Evolutionary conservation across 169 alveolate species (phyloP).

Genomic region (Plasmodium gallinaceum): DNA sequence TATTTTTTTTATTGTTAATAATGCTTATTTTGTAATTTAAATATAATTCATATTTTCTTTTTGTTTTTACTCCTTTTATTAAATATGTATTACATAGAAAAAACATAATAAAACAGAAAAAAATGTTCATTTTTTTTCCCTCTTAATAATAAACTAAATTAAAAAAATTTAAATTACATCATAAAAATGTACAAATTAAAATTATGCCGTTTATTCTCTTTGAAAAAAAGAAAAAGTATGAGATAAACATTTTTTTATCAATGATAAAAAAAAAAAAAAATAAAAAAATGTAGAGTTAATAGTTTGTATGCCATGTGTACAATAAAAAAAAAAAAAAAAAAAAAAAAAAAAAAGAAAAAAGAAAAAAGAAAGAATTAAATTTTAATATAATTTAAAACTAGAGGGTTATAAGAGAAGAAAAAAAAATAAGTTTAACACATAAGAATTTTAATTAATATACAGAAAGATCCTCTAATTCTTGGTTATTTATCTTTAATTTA

Average conservation of each 20-base stretch:
- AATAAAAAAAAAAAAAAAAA: slow-evolving; percentile 5
- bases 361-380: background rate
- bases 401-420: background rate
- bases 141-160: background rate
- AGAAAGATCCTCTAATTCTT: too few relatives aligned
- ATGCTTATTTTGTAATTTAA: slow-evolving; percentile 19
- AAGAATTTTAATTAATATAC: background rate
- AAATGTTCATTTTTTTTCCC: slow-evolving; percentile 45
- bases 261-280: too few relatives aligned
- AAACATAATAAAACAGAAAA: slow-evolving; percentile 15
- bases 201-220: too few relatives aligned
- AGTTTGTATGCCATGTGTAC: background rate
- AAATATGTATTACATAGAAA: slow-evolving; percentile 36
- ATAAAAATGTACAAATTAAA: too few relatives aligned
- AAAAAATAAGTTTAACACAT: slow-evolving; percentile 1
- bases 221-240: too few relatives aligned
- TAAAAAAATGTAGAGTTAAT: background rate
- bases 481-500: too few relatives aligned
- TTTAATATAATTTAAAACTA: background rate
- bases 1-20: background rate
- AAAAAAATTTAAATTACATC: too few relatives aligned
- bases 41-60: slow-evolving; percentile 34
- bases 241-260: too few relatives aligned
- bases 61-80: slow-evolving; percentile 32
- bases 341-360: background rate